phyloP scores from a whole-genome alignment of 2,329 filamentous ascomycete species.

The Exophiala bonariae region DNA sequence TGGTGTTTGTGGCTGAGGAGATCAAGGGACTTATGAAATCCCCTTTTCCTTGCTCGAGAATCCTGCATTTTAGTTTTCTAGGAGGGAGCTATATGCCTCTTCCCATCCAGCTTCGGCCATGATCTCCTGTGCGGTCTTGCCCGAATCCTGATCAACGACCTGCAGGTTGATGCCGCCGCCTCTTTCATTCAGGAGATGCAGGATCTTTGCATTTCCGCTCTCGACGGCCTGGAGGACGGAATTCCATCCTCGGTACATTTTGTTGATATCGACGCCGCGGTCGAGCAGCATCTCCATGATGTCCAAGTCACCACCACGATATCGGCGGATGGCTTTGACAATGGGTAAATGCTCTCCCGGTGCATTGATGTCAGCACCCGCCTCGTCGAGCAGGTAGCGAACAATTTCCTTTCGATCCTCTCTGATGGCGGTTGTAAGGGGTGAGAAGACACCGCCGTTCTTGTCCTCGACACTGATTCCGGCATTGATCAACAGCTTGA shows the following conservation, averaged over 20 bases:
- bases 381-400: constrained; percentile 60
- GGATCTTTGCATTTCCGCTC: constrained; percentile 58
- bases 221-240: constrained; percentile 66
- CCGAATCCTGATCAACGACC: constrained; percentile 53
- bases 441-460: constrained; percentile 71
- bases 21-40: too few relatives aligned
- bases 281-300: constrained; percentile 64
- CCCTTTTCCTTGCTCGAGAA: too few relatives aligned
- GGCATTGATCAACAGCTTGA: constrained; percentile 64
- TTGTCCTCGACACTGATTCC: constrained; percentile 70
- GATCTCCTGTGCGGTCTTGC: constrained; percentile 57
- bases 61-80: constrained; percentile 1
- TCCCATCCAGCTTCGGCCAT: constrained; percentile 60
- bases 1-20: too few relatives aligned
- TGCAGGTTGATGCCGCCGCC: constrained; percentile 36
- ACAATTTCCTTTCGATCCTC: constrained; percentile 64
- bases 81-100: constrained; percentile 54
- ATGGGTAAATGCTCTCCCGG: constrained; percentile 71
- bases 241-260: constrained; percentile 66
- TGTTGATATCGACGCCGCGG: constrained; percentile 67
- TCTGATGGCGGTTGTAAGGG: constrained; percentile 66
- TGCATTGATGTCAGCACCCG: constrained; percentile 63
- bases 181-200: constrained; percentile 47
- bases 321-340: constrained; percentile 66
- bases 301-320: constrained; percentile 56